phyloP scores from a whole-genome alignment of 164 flowering plant genomes.

The Aristolochia californica region DNA sequence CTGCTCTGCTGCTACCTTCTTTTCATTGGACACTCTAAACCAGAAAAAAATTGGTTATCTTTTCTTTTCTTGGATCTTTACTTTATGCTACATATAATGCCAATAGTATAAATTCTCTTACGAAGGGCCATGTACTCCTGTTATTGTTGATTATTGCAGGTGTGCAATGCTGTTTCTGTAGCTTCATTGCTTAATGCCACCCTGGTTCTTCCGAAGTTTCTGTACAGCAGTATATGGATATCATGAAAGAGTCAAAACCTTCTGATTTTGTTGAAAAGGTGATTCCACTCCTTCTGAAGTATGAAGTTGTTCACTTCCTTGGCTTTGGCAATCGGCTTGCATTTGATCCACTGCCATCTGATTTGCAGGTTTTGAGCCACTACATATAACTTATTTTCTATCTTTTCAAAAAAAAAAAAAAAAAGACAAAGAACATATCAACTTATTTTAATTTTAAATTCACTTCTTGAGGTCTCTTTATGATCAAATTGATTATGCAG shows the following conservation, averaged over 20 bases:
- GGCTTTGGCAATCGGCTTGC: slow-evolving; percentile 95
- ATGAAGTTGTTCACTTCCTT: slow-evolving; percentile 78
- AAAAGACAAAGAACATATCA: no score
- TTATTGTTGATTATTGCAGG: slow-evolving; percentile 32
- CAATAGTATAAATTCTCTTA: no score
- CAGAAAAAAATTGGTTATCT: no score
- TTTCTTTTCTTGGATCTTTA: no score
- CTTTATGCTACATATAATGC: neutral
- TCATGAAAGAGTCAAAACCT: slow-evolving; percentile 79
- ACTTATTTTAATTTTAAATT: no score
- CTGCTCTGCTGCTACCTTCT: slow-evolving; percentile 1
- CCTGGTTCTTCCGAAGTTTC: slow-evolving; percentile 81
- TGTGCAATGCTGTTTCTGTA: slow-evolving; percentile 93
- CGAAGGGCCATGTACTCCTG: no score
- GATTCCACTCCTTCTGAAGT: slow-evolving; percentile 54
- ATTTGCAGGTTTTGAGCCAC: slow-evolving; percentile 56
- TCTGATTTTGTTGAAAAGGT: slow-evolving; percentile 39
- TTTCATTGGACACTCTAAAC: neutral
- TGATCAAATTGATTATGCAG: slow-evolving; percentile 30
- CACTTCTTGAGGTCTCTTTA: no score
- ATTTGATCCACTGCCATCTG: slow-evolving; percentile 72
- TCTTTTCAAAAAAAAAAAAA: no score
- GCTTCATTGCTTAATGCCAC: slow-evolving; percentile 94
- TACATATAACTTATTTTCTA: neutral
- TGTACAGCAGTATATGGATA: slow-evolving; percentile 96